phyloP scores from a whole-genome alignment of 257 asterid genomes.

The Avicennia marina region DNA sequence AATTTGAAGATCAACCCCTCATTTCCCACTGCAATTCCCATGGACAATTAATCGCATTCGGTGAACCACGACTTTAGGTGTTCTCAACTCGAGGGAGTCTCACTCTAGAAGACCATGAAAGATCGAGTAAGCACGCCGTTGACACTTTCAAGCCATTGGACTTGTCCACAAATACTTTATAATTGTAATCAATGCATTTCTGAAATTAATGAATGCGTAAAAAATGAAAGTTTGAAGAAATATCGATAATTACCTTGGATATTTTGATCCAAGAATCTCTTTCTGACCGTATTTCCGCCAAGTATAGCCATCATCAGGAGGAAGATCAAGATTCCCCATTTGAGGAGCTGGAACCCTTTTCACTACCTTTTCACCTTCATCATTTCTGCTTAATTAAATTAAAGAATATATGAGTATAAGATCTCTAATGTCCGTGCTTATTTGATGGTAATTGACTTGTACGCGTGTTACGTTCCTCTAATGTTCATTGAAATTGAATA shows the following conservation, averaged over 20 bases:
- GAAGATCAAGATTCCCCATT: slow-evolving; percentile 77
- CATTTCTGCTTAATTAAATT: slow-evolving; percentile 39
- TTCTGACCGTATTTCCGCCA: slow-evolving; percentile 94
- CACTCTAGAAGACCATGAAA: slow-evolving; percentile 8
- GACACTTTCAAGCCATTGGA: slow-evolving; percentile 25
- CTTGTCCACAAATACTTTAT: slow-evolving; percentile 14
- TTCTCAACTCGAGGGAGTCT: slow-evolving; percentile 14
- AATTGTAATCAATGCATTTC: no score
- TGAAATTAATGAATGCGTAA: no score
- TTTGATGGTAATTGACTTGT: not conserved
- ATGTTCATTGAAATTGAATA: no score
- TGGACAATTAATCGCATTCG: no score
- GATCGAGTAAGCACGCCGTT: slow-evolving; percentile 1
- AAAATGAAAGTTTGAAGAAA: no score
- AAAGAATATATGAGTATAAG: not conserved
- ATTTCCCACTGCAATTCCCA: no score
- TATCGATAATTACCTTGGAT: slow-evolving; percentile 51
- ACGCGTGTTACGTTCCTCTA: no score
- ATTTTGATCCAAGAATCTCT: slow-evolving; percentile 51
- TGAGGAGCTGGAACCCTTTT: slow-evolving; percentile 53
- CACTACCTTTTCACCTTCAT: slow-evolving; percentile 34
- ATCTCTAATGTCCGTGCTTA: not conserved
- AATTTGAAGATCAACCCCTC: no score
- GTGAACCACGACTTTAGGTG: no score
- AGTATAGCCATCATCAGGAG: slow-evolving; percentile 81